phyloP scores from a whole-genome alignment of 768 basidiomycete genomes.

The Fistulinella prunicolor region DNA sequence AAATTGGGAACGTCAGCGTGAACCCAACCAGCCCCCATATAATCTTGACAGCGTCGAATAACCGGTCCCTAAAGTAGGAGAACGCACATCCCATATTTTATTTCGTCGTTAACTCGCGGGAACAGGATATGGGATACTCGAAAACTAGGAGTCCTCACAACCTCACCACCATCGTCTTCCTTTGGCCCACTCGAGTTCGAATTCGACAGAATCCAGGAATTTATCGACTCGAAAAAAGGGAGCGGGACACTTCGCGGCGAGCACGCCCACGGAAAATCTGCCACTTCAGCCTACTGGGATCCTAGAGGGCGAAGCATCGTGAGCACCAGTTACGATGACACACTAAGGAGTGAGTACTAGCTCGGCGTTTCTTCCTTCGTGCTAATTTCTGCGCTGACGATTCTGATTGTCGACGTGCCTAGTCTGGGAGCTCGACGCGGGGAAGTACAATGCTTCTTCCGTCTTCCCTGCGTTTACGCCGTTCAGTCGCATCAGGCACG shows the following conservation, averaged over 20 bases:
- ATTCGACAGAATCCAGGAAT: slow-evolving; percentile 46
- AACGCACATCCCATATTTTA: not conserved
- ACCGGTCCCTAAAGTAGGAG: slow-evolving; percentile 62
- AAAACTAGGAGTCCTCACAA: slow-evolving; percentile 50
- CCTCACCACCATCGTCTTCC: slow-evolving; percentile 29
- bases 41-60: slow-evolving; percentile 75
- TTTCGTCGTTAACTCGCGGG: not conserved
- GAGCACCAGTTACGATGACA: slow-evolving; percentile 84
- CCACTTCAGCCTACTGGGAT: slow-evolving; percentile 86
- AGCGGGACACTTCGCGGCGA: slow-evolving; percentile 57
- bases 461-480: slow-evolving; percentile 64
- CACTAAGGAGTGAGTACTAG: slow-evolving; percentile 57
- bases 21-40: slow-evolving; percentile 69
- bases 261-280: slow-evolving; percentile 70
- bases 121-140: slow-evolving; percentile 78
- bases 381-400: slow-evolving; percentile 8
- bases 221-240: slow-evolving; percentile 50
- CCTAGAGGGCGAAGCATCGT: slow-evolving; percentile 74
- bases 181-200: slow-evolving; percentile 32
- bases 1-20: slow-evolving; percentile 77
- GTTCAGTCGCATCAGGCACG: slow-evolving; percentile 60
- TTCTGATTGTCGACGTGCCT: not conserved
- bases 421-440: slow-evolving; percentile 77
- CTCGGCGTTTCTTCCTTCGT: not conserved
- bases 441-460: slow-evolving; percentile 42